Evolutionary conservation across 768 basidiomycete genomes (phyloP).

Genomic region (Sistotremastrum niveocremeum): DNA sequence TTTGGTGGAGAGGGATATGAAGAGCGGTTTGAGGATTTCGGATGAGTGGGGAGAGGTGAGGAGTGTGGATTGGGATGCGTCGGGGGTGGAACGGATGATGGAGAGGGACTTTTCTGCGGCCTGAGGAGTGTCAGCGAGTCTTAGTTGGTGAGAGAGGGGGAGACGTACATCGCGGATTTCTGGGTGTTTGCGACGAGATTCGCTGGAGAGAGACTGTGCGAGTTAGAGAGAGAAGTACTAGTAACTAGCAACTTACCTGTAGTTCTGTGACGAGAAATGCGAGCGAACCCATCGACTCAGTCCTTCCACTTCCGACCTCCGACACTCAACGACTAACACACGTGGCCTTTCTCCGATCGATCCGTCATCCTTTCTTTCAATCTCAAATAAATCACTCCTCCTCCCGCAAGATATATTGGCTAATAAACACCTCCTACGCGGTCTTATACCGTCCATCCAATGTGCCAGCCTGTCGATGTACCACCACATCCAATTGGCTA

Average conservation of each 20-base stretch:
- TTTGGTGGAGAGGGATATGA: conserved; percentile 88
- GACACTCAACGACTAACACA: too few relatives aligned
- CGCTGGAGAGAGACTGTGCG: conserved; percentile 69
- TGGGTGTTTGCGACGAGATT: conserved; percentile 79
- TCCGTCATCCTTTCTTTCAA: too few relatives aligned
- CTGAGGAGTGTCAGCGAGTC: conserved; percentile 19
- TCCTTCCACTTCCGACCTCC: too few relatives aligned
- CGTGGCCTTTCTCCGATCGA: too few relatives aligned
- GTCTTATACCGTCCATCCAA: too few relatives aligned
- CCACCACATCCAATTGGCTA: too few relatives aligned
- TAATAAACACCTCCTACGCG: too few relatives aligned
- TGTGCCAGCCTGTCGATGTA: too few relatives aligned
- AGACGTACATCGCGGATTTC: conserved; percentile 79
- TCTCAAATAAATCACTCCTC: too few relatives aligned
- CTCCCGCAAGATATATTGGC: too few relatives aligned
- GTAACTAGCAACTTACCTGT: conserved; percentile 29
- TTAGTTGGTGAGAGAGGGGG: conserved; percentile 1
- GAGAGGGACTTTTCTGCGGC: conserved; percentile 82
- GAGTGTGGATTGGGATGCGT: conserved; percentile 15
- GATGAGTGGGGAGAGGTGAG: conserved; percentile 44
- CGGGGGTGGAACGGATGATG: conserved; percentile 69
- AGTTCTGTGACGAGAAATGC: conserved; percentile 39
- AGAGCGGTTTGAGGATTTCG: conserved; percentile 73
- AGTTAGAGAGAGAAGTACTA: background rate
- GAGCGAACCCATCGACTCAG: conserved; percentile 13